Evolutionary conservation across 73 alveolate species (phyloP).

Genomic region (Tetrahymena elliotti): DNA sequence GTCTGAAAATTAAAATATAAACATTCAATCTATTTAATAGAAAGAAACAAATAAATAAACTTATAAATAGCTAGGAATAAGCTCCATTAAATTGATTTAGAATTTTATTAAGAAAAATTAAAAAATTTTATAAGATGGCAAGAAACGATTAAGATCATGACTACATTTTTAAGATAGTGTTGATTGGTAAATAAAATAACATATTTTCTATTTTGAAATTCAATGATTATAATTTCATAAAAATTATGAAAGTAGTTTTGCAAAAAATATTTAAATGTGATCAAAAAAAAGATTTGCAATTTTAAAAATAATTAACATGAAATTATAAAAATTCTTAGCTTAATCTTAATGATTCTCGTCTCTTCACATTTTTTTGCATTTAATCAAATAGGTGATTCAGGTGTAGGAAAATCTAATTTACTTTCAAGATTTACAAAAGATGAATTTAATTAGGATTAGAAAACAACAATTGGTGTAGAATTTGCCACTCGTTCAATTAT

Average conservation of each 20-base stretch:
- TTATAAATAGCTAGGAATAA: not conserved
- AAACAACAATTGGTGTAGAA: conserved; percentile 73
- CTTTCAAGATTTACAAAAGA: conserved; percentile 55
- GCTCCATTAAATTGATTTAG: not conserved
- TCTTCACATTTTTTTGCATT: not conserved
- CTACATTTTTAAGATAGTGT: conserved; percentile 45
- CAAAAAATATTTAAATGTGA: not conserved
- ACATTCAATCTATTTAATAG: not conserved
- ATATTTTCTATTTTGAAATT: not conserved
- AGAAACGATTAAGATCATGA: conserved; percentile 45
- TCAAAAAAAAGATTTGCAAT: not conserved
- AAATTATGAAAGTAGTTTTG: not conserved
- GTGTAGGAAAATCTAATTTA: conserved; percentile 78
- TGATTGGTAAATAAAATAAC: not conserved
- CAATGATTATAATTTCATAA: not conserved
- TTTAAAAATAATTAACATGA: too few relatives aligned
- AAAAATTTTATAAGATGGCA: not conserved
- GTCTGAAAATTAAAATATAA: not conserved
- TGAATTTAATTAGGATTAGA: conserved; percentile 47
- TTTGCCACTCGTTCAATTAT: conserved; percentile 48
- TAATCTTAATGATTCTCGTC: not conserved
- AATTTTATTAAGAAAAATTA: not conserved
- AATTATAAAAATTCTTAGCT: not conserved
- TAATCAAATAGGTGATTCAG: conserved; percentile 53
- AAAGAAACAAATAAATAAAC: not conserved